Evolutionary conservation across 1,139 yeast species (phyloP), one percentile per base, ranked within the genome.

Genomic region (Hyphopichia burtonii): DNA sequence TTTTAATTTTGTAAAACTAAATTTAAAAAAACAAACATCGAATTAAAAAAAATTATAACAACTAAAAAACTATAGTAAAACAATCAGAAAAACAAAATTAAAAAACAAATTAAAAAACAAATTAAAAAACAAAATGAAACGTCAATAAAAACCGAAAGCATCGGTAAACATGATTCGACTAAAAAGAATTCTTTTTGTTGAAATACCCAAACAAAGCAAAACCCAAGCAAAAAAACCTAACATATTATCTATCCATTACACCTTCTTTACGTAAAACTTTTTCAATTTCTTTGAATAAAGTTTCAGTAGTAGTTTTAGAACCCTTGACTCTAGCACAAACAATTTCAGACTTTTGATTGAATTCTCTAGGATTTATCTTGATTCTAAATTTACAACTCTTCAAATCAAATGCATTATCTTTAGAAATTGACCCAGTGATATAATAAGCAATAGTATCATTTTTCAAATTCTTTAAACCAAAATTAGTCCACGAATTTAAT

Each of bases 351-450:
- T 69, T 70, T 49, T 72, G 78, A 47, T 66, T 62, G 41, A 56
- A 46, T 16, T 69, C 75, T 48, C 72, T 54, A 15, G 68, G 50
- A 44, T 66, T 65, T 30, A 83, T 69, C 54, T 70, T 68, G 48
- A 85, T 76, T 48, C 81, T 76, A 59, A 85, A 83, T 50, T 76
- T 75, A 52, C 89, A 82, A 40, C 85, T 76, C 61, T 81, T 80
- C 55, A 83, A 66, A 40, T 83, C 78, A 53, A 84, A 67, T 1
- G 83, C 71, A 59, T 84, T 84, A 47, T 74, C 69, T 49, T 77
- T 81, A 1, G 87, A 71, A 36, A 85, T 75, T 17, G 78, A 72
- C 38, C 89, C 91, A 18, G 76, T 75, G 32, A 85, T 71, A 31
- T 68, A 68, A 51, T 66, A 63, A 8, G 69, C 64, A 14, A 68